Evolutionary conservation across 225 moss, liverwort and hornwort species (phyloP), one percentile per base, ranked within the genome.

Genomic region (Physcomitrium patens): DNA sequence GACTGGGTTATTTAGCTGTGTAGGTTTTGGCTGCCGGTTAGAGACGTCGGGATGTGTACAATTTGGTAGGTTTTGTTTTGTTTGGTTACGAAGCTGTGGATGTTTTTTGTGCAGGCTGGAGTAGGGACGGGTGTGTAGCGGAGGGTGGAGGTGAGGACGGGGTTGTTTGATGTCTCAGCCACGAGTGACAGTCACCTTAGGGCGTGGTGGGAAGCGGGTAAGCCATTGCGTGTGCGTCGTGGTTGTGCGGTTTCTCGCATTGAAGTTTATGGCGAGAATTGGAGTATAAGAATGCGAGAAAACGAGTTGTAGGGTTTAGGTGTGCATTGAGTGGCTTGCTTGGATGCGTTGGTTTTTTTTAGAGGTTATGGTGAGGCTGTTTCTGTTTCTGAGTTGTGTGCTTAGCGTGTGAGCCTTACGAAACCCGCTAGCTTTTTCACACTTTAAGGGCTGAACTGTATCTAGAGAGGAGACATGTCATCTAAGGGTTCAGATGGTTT

Each of bases 81-180:
- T 4, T 37, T 37, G 31, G 31, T 37, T 37, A 37, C 31, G 7
- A 4, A 37, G 31, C 31, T 37, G 31, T 37, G 4, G 31, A 37
- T 37, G 7, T 37, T 7, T 2, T 37, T 37, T 37, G 4, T 37
- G 31, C 31, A 37, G 31, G 63, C 28, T 70, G 13, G 64, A 51
- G 31, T 31, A 52, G 69, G 65, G 69, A 58, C 20, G 28, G 76
- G 71, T 65, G 70, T 26, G 24, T n/a, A 51, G 43, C 59, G 22
- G 19, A 44, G 54, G 23, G 72, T 46, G 63, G 46, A 54, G 74
- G 78, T 66, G 41, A 72, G 71, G 67, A 73, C 68, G 46, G 62
- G 37, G 81, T 70, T 73, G 91, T 2, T 91, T 80, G 83, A 94
- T 94, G 94, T 91, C 94, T 86, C 94, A 94, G 83, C 91, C 91